A percentile compares a stretch with the other conserved stretches of the same genome.
These are phyloP conservation scores for Hypocrella siamensis DNA, from an alignment of 2,329 filamentous ascomycete species.

Conservation along the genomic window DNA sequence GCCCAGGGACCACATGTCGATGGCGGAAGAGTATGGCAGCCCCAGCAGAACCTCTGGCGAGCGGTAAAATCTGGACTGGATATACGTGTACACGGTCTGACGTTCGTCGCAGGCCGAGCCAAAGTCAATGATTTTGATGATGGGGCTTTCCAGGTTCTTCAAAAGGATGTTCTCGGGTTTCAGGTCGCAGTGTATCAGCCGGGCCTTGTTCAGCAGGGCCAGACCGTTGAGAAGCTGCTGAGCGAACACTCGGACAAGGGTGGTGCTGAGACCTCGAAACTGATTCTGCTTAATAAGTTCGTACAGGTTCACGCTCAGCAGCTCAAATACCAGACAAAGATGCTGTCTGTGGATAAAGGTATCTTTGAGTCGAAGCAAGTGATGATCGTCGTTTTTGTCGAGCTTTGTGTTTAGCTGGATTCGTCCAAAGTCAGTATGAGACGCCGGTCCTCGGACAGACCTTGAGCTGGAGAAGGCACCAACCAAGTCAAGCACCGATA, in stretches of 20 bases:
- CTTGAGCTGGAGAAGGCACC: slow-evolving; percentile 12
- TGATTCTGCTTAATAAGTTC: slow-evolving; percentile 99
- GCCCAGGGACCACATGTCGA: slow-evolving; percentile 98
- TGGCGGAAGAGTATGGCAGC: slow-evolving; percentile 91
- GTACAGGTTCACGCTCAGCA: slow-evolving; percentile 93
- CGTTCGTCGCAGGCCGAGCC: slow-evolving; percentile 96
- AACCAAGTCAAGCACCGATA: slow-evolving; percentile 90
- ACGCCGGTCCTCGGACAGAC: too few species aligned
- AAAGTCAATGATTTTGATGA: slow-evolving; percentile 99
- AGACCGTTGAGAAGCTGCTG: slow-evolving; percentile 91
- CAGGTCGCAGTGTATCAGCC: slow-evolving; percentile 92
- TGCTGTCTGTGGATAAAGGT: slow-evolving; percentile 98
- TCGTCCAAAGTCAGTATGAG: slow-evolving; percentile 12
- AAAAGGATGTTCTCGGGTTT: slow-evolving; percentile 96
- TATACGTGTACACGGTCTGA: slow-evolving; percentile 98
- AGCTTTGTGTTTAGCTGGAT: slow-evolving; percentile 85
- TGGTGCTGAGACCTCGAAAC: slow-evolving; percentile 92
- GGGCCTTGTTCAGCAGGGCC: slow-evolving; percentile 85
- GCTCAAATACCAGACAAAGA: slow-evolving; percentile 88
- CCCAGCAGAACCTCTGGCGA: slow-evolving; percentile 94
- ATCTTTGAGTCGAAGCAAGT: slow-evolving; percentile 84
- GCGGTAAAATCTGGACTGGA: slow-evolving; percentile 94
- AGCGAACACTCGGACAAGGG: slow-evolving; percentile 89
- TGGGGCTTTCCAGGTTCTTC: slow-evolving; percentile 96
- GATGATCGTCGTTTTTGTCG: slow-evolving; percentile 98